These are phyloP conservation scores for Anisodus tanguticus DNA, from an alignment of 257 asterid genomes.

Conservation along the genomic window DNA sequence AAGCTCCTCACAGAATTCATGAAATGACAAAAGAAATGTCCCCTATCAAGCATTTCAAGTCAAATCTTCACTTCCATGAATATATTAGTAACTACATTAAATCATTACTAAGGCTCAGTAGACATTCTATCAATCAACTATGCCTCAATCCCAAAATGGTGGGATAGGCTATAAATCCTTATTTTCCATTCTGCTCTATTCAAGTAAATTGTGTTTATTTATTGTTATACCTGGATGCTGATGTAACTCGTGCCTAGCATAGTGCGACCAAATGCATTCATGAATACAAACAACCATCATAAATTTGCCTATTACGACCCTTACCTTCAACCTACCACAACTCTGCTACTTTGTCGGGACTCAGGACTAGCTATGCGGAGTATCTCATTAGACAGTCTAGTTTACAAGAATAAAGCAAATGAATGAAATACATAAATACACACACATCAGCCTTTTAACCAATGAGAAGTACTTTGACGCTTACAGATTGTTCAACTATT, in stretches of 20 bases:
- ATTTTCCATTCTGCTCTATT: neutral
- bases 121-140: neutral
- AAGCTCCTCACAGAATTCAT: slow-evolving; percentile 15
- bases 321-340: neutral
- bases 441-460: neutral
- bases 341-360: slow-evolving; percentile 12
- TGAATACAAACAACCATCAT: neutral
- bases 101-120: neutral
- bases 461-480: slow-evolving; percentile 32
- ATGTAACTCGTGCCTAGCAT: neutral
- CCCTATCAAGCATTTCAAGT: slow-evolving; percentile 18
- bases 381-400: neutral
- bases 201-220: neutral
- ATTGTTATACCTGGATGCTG: slow-evolving; percentile 16
- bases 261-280: neutral
- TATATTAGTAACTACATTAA: neutral
- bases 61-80: neutral
- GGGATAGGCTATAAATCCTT: neutral
- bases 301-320: neutral
- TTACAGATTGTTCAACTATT: slow-evolving; percentile 81
- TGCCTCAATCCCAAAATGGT: neutral
- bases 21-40: neutral
- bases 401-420: slow-evolving; percentile 17
- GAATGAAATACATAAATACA: slow-evolving; percentile 8
- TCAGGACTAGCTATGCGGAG: neutral